Evolutionary conservation across 768 basidiomycete species (phyloP).

Genomic region (Podaxis pistillaris): DNA sequence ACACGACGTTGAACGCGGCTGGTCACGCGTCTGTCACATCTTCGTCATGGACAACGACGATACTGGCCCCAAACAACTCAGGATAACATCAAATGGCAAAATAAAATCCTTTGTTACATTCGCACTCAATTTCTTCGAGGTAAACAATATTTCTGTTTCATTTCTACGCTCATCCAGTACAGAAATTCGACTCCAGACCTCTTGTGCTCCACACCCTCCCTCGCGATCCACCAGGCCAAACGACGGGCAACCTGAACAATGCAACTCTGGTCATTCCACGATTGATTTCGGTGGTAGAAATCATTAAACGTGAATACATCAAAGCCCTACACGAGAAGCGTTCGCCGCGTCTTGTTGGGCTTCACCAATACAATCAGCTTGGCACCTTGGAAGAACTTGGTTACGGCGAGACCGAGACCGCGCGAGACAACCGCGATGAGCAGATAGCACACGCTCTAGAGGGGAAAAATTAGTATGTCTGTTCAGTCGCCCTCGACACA

Average conservation of each 20-base stretch:
- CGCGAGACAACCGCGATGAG: slow-evolving; percentile 32
- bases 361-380: slow-evolving; percentile 79
- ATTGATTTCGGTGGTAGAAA: slow-evolving; percentile 76
- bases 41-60: slow-evolving; percentile 10
- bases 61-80: slow-evolving; percentile 26
- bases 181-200: slow-evolving; percentile 49
- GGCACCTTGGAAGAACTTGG: slow-evolving; percentile 50
- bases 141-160: slow-evolving; percentile 17
- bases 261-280: slow-evolving; percentile 51
- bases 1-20: not conserved
- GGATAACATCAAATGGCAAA: slow-evolving; percentile 58
- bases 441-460: slow-evolving; percentile 44
- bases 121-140: slow-evolving; percentile 54
- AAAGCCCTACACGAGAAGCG: slow-evolving; percentile 44
- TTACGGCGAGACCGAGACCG: slow-evolving; percentile 18
- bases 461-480: slow-evolving; percentile 60
- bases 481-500: not conserved
- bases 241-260: slow-evolving; percentile 9
- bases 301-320: slow-evolving; percentile 80
- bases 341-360: slow-evolving; percentile 44
- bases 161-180: not conserved
- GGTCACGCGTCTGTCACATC: slow-evolving; percentile 6
- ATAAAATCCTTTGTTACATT: slow-evolving; percentile 50
- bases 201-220: slow-evolving; percentile 64
- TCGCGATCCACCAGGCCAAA: slow-evolving; percentile 14